Base-by-base conservation (phyloP, 1,284 basidiomycete species). In the Cryptococcus sp. region DNA sequence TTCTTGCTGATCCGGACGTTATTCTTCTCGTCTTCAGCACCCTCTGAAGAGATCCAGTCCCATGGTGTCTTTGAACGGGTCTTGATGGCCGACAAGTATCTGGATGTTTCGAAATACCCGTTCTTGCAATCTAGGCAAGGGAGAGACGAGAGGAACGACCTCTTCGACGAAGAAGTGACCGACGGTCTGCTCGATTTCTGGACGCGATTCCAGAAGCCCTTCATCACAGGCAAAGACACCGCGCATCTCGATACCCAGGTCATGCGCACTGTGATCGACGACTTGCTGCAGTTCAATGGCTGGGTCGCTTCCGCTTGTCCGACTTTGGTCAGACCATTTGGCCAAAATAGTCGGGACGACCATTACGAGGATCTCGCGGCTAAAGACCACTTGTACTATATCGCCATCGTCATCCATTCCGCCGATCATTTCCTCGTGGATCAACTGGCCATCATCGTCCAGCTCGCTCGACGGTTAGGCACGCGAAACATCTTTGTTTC, bases 261-360 rank as follows among this genome's bases (percentile, higher is more conserved):
- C 57, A 89, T 96, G 49, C 82, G 91, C 54, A 85, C 83, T 48
- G 87, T 93, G 6, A 90, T 97, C 52, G 93, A 96, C 76, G 90
- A 92, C 65, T 83, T 97, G 1, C 82, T 96, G 22, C 88, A 89
- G 20, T 85, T 96, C 58, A 95, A 96, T 71, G 93, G 93, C n/a
- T 97, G 93, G 93, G 93, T 94, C n/a, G 91, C 92, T n/a, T 91
- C 91, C 10, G 86, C 91, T 40, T 97, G 93, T 77, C 91, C 92
- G 8, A 93, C 90, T 3, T 84, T 97, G 47, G 85, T 85, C 3
- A 86, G 93, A 17, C 93, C 93, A 1, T 97, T 96, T 70, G 90
- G 90, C 13, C 88, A 92, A 73, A 91, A 90, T 78, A 87, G 85
- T 67, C 82, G 85, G 60, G 88, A 93, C 54, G 87, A 89, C 66